Evolutionary conservation across 2,329 filamentous ascomycete genomes (phyloP).

Genomic region (Talaromyces funiculosus): DNA sequence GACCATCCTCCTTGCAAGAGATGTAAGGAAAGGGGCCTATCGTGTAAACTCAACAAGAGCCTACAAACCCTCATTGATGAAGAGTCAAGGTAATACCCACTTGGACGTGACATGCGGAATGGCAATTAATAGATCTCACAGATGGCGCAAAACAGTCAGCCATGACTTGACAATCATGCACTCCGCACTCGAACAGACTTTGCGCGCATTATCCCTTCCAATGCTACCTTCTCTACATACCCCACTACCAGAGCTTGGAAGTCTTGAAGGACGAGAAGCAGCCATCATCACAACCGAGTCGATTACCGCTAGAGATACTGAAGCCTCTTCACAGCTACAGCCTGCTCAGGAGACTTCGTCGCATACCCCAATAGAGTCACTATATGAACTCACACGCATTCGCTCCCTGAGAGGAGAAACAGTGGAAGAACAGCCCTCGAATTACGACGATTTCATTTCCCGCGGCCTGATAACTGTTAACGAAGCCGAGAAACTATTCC

Average conservation of each 20-base stretch:
- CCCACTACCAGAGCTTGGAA: conserved; percentile 18
- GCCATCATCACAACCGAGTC: neutral
- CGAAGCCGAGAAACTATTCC: conserved; percentile 40
- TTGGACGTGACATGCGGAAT: neutral
- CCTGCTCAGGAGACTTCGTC: conserved; percentile 15
- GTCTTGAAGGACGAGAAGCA: conserved; percentile 1
- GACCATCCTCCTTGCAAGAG: conserved; percentile 44
- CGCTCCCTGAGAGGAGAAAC: conserved; percentile 21
- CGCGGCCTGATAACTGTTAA: conserved; percentile 38
- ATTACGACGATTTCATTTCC: conserved; percentile 40
- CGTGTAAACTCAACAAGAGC: conserved; percentile 46
- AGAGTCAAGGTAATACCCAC: conserved; percentile 21
- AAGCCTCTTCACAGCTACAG: conserved; percentile 1
- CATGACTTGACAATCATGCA: conserved; percentile 14
- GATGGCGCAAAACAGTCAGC: conserved; percentile 24
- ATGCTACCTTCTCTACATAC: conserved; percentile 34
- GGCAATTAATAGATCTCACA: neutral
- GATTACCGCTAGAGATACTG: neutral
- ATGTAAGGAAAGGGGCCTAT: conserved; percentile 41
- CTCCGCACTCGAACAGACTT: conserved; percentile 23
- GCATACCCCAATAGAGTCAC: conserved; percentile 26
- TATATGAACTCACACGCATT: conserved; percentile 26
- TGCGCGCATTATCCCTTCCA: conserved; percentile 35
- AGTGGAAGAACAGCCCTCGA: conserved; percentile 20
- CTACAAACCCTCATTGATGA: conserved; percentile 43